Evolutionary conservation across 2,329 filamentous ascomycete species (phyloP).

Genomic region (Xylaria sp.): DNA sequence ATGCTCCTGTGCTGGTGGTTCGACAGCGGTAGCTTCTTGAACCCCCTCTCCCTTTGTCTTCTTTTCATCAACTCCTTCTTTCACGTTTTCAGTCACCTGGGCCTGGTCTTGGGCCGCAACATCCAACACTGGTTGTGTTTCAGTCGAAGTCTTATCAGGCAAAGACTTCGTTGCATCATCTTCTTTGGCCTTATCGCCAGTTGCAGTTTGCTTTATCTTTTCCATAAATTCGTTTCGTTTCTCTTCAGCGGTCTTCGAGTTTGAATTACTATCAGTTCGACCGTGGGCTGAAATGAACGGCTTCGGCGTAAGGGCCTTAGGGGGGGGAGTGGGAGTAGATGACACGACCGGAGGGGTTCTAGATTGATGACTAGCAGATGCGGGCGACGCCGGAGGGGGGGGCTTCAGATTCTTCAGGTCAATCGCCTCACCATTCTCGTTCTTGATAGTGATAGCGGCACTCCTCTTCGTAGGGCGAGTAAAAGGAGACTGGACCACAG

Average conservation of each 20-base stretch:
- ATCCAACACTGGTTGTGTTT: constrained; percentile 44
- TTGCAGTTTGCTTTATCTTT: constrained; percentile 73
- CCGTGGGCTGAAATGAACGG: constrained; percentile 67
- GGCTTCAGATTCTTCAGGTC: constrained; percentile 71
- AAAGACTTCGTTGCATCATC: constrained; percentile 54
- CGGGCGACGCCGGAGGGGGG: constrained; percentile 63
- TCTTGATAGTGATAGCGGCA: constrained; percentile 85
- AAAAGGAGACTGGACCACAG: constrained; percentile 58
- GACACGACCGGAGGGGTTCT: constrained; percentile 78
- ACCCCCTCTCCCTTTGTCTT: constrained; percentile 45
- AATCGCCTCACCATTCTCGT: constrained; percentile 80
- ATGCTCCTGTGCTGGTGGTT: constrained; percentile 51
- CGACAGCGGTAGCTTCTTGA: constrained; percentile 48
- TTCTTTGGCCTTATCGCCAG: constrained; percentile 60
- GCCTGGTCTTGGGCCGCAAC: constrained; percentile 35
- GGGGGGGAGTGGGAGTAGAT: constrained; percentile 82
- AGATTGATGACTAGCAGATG: constrained; percentile 63
- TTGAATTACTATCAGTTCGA: constrained; percentile 75
- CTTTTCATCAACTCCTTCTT: constrained; percentile 47
- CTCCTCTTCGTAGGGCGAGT: constrained; percentile 70
- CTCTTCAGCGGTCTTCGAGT: constrained; percentile 80
- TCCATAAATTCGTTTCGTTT: constrained; percentile 85
- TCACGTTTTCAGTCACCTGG: constrained; percentile 51
- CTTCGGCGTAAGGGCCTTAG: constrained; percentile 73
- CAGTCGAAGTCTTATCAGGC: constrained; percentile 48